These are phyloP conservation scores for Kwoniella pini DNA, from an alignment of 768 basidiomycete species.

Conservation along the genomic window DNA sequence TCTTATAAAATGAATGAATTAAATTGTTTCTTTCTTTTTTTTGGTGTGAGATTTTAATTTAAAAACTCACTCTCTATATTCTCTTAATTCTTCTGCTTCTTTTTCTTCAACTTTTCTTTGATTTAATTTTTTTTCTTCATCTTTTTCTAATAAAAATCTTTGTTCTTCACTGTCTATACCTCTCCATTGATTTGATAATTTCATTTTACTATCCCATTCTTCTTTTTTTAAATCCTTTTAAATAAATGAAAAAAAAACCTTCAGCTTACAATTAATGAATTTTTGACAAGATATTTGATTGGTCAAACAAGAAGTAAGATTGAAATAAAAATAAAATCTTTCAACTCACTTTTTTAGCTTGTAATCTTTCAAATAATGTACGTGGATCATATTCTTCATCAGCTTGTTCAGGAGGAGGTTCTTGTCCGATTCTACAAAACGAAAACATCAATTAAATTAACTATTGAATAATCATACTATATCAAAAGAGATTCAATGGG, in stretches of 20 bases:
- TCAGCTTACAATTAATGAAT: no score
- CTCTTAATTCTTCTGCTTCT: conserved; percentile 50
- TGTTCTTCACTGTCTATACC: conserved; percentile 56
- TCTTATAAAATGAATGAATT: no score
- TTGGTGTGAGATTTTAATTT: no score
- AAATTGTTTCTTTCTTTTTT: no score
- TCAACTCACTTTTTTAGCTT: conserved; percentile 52
- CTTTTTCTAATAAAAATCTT: conserved; percentile 52
- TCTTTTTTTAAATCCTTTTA: conserved; percentile 53
- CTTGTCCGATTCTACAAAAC: conserved; percentile 52
- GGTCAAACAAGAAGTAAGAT: no score
- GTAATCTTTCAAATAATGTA: conserved; percentile 54
- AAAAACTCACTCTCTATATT: conserved; percentile 50
- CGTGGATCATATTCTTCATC: conserved; percentile 37
- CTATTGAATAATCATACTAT: no score
- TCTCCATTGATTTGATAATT: conserved; percentile 56
- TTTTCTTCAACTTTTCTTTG: conserved; percentile 38
- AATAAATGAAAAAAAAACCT: background rate
- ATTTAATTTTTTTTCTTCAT: conserved; percentile 40
- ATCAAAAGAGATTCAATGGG: background rate
- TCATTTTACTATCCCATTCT: conserved; percentile 57
- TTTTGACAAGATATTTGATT: no score
- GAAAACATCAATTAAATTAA: background rate
- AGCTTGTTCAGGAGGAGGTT: conserved; percentile 53
- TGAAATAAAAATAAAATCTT: no score